Base-by-base conservation (phyloP, 331 rosid species). In the Quercus lobata region DNA sequence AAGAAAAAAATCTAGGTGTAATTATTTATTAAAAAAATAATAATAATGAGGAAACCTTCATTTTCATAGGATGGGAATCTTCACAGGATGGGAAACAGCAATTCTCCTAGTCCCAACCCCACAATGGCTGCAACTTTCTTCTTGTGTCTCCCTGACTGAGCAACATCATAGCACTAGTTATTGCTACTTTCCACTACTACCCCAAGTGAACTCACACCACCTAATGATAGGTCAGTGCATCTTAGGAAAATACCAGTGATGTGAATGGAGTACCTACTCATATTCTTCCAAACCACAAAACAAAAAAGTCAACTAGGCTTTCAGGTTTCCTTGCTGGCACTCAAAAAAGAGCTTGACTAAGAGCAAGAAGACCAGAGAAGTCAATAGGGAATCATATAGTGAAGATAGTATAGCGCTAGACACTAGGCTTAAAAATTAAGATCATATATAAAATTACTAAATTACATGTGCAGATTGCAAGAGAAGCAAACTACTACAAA, bases 241-340 rank as follows among this genome's bases (percentile, higher is more conserved):
- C 46, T 69, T 70, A 25, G 86, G 65, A n/a, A 82, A 81, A 49
- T 68, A 41, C 0, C 62, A 17, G 34, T 27, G n/a, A 73, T 46
- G 69, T 70, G 77, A 61, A 49, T 21, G 72, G 66, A 69, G 77
- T 34, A 5, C 72, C 22, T 16, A 77, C 32, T 29, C 16, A 57
- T 29, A 49, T 62, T 57, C 34, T 34, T 69, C 75, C 77, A 79
- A 55, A 76, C 82, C 46, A 41, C 46, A 41, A 83, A 65, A 54
- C 32, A 58, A 71, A 37, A 73, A 78, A 37, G 87, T 85, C 84
- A 86, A 83, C 89, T 62, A 72, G 41, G 70, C 78, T 74, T 76
- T 78, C 79, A 60, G 86, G 76, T 75, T 55, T 71, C 57, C 78
- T 72, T 61, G 68, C 81, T 76, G 74, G 74, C 73, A 61, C 80